phyloP scores from a whole-genome alignment of 1,284 basidiomycete genomes.

The Trichosporon sp. region DNA sequence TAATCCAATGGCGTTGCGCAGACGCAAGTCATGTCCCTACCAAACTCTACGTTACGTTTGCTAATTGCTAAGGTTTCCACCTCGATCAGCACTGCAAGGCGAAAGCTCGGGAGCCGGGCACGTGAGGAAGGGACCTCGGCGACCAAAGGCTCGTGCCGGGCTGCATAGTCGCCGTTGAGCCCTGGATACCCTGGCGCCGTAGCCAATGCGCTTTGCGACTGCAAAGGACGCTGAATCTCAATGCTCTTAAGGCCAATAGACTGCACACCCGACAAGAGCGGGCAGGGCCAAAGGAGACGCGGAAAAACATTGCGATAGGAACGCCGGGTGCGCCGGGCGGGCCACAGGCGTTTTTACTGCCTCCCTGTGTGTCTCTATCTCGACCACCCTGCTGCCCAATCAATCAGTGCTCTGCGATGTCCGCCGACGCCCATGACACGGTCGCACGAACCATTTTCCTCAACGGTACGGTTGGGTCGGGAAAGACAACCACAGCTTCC shows the following conservation, averaged over 20 bases:
- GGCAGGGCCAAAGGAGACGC: not conserved
- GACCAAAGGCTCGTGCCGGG: not conserved
- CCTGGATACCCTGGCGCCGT: not conserved
- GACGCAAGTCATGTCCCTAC: not conserved
- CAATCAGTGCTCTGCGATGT: not conserved
- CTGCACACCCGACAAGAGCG: not conserved
- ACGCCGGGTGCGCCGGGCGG: not conserved
- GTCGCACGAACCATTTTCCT: constrained; percentile 1
- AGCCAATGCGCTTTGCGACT: not conserved
- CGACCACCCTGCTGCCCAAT: not conserved
- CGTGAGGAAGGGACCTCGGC: not conserved
- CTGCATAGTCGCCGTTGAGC: not conserved
- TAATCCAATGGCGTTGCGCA: not conserved
- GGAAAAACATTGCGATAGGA: not conserved
- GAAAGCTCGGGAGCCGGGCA: not conserved
- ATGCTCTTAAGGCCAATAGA: not conserved
- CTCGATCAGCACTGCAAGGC: not conserved
- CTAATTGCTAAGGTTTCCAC: not conserved
- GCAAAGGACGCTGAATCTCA: not conserved
- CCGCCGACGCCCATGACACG: not conserved
- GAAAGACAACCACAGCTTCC: constrained; percentile 5
- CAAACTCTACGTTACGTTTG: not conserved
- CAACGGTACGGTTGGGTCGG: constrained; percentile 6
- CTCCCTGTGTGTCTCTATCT: not conserved
- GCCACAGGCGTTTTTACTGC: not conserved